phyloP scores from a whole-genome alignment of 108 stramenopile genomes.

The Pinguiococcus pyrenoidosus region DNA sequence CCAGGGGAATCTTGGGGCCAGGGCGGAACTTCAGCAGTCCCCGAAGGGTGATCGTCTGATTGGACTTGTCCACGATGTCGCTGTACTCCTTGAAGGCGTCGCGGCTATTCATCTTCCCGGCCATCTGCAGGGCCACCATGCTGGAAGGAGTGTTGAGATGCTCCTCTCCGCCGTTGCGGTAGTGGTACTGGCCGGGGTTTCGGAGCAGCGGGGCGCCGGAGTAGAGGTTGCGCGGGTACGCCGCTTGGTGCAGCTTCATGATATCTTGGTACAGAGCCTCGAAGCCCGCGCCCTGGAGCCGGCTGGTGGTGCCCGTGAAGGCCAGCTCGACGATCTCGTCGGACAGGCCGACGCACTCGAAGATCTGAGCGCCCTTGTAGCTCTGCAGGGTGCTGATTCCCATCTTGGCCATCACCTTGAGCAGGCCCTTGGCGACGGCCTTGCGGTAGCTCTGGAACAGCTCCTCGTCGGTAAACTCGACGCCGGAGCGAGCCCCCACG shows the following conservation, averaged over 20 bases:
- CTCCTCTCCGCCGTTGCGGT: slow-evolving; percentile 85
- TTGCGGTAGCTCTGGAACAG: slow-evolving; percentile 80
- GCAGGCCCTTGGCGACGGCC: slow-evolving; percentile 79
- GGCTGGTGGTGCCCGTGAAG: slow-evolving; percentile 88
- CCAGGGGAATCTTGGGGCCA: slow-evolving; percentile 65
- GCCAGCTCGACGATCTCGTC: slow-evolving; percentile 86
- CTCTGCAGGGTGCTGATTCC: slow-evolving; percentile 86
- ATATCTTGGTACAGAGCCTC: slow-evolving; percentile 87
- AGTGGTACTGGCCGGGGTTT: slow-evolving; percentile 90
- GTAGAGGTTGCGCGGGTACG: slow-evolving; percentile 43
- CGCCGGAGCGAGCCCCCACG: slow-evolving; percentile 44
- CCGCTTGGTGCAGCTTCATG: slow-evolving; percentile 65
- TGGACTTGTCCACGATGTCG: slow-evolving; percentile 64
- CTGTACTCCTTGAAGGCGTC: slow-evolving; percentile 86
- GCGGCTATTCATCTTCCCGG: slow-evolving; percentile 72
- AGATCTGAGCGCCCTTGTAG: slow-evolving; percentile 93
- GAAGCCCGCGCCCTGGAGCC: slow-evolving; percentile 87
- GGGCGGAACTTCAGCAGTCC: slow-evolving; percentile 81
- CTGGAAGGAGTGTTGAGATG: slow-evolving; percentile 84
- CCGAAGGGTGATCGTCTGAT: slow-evolving; percentile 75
- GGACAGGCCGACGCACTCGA: slow-evolving; percentile 87
- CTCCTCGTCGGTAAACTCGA: slow-evolving; percentile 58
- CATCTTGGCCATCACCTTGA: slow-evolving; percentile 95
- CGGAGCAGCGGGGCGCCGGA: slow-evolving; percentile 46
- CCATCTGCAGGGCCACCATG: slow-evolving; percentile 80